These are phyloP conservation scores for Copromyces sp. DNA, from an alignment of 495 filamentous ascomycete genomes.

Conservation along the genomic window DNA sequence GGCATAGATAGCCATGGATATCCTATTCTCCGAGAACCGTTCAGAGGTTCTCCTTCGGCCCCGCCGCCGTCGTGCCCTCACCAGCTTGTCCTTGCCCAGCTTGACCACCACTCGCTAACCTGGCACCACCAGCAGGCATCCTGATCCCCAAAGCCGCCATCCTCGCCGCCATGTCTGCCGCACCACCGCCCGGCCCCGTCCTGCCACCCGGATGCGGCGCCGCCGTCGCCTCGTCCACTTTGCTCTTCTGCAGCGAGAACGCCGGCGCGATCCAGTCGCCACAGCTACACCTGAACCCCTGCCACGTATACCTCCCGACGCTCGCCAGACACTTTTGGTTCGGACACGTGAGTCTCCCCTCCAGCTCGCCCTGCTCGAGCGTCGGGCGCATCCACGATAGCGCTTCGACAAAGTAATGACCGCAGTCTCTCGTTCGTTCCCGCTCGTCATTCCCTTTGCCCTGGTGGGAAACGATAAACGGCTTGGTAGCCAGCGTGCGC, in stretches of 20 bases:
- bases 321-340: conserved; percentile 63
- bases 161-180: conserved; percentile 8
- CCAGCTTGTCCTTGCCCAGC: neutral
- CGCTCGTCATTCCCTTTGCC: conserved; percentile 13
- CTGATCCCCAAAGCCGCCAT: conserved; percentile 22
- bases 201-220: neutral
- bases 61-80: neutral
- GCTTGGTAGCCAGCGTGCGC: conserved; percentile 33
- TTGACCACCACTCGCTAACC: neutral
- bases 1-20: neutral
- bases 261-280: conserved; percentile 85
- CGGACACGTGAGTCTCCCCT: conserved; percentile 76
- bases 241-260: conserved; percentile 69
- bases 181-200: conserved; percentile 3
- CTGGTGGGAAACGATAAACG: conserved; percentile 33
- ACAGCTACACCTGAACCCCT: conserved; percentile 88
- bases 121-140: conserved; percentile 20
- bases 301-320: conserved; percentile 90
- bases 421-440: conserved; percentile 37
- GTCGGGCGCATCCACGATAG: conserved; percentile 86
- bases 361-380: conserved; percentile 64
- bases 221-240: conserved; percentile 60
- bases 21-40: neutral
- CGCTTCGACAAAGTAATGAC: conserved; percentile 82
- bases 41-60: conserved; percentile 20